Evolutionary conservation across 805 yeast species (phyloP).

Genomic region (Wickerhamomyces tratensis): DNA sequence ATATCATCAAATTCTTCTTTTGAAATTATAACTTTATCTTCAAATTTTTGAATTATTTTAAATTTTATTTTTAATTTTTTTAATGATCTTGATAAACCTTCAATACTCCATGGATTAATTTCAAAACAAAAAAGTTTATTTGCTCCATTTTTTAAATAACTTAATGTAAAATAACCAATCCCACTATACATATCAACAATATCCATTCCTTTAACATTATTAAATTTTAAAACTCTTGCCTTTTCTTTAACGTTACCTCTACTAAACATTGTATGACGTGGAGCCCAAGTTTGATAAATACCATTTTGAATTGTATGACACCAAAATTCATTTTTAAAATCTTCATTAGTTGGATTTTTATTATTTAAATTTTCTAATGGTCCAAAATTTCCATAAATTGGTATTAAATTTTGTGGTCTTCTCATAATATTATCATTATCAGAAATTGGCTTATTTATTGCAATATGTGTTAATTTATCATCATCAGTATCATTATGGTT

Average conservation of each 20-base stretch:
- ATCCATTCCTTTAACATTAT: slow-evolving; percentile 26
- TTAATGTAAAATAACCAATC: slow-evolving; percentile 73
- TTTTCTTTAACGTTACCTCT: slow-evolving; percentile 83
- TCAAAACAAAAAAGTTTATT: slow-evolving; percentile 65
- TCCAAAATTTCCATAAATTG: slow-evolving; percentile 63
- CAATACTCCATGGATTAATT: slow-evolving; percentile 74
- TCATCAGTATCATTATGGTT: background rate
- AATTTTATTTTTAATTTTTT: slow-evolving; percentile 30
- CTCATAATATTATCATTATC: slow-evolving; percentile 43
- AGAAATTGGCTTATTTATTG: slow-evolving; percentile 60
- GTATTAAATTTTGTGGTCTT: slow-evolving; percentile 50
- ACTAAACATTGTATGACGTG: slow-evolving; percentile 77
- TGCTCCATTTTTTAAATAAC: slow-evolving; percentile 51
- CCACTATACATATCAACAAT: slow-evolving; percentile 75
- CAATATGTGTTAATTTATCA: slow-evolving; percentile 43
- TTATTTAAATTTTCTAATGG: slow-evolving; percentile 14
- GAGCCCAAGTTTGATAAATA: slow-evolving; percentile 75
- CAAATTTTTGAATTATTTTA: slow-evolving; percentile 20
- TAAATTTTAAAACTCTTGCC: slow-evolving; percentile 42
- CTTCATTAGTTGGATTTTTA: slow-evolving; percentile 28
- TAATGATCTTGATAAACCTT: slow-evolving; percentile 57
- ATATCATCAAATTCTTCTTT: slow-evolving; percentile 9
- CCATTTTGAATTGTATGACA: slow-evolving; percentile 64
- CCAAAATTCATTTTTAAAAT: slow-evolving; percentile 57
- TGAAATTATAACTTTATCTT: slow-evolving; percentile 20